These are phyloP conservation scores for Fusarium bulbicola DNA, from an alignment of 2,329 filamentous ascomycete genomes.

Conservation along the genomic window DNA sequence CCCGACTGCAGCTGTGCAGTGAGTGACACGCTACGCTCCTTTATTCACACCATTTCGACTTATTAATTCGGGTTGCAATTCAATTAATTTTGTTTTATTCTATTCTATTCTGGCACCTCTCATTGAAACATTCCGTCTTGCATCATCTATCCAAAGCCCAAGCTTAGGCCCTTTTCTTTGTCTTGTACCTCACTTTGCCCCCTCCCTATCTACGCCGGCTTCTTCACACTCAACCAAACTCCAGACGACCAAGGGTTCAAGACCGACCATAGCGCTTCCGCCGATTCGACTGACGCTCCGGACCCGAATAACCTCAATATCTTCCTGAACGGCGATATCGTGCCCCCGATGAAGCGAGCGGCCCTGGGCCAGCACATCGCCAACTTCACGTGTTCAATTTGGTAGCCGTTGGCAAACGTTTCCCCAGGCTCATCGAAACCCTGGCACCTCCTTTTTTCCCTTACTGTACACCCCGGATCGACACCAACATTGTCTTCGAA, in stretches of 20 bases:
- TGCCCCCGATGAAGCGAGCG: slow-evolving; percentile 51
- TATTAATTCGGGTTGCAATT: slow-evolving; percentile 14
- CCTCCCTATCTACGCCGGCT: slow-evolving; percentile 6
- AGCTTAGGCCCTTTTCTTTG: slow-evolving; percentile 21
- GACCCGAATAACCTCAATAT: slow-evolving; percentile 21
- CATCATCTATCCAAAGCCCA: slow-evolving; percentile 5
- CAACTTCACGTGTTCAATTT: slow-evolving; percentile 47
- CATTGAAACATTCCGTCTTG: slow-evolving; percentile 18
- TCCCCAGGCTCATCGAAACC: slow-evolving; percentile 14
- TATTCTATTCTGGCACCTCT: slow-evolving; percentile 9
- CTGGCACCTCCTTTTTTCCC: slow-evolving; percentile 14
- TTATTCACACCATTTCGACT: slow-evolving; percentile 25
- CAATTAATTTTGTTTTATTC: slow-evolving; percentile 4
- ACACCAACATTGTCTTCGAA: slow-evolving; percentile 19
- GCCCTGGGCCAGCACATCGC: slow-evolving; percentile 49
- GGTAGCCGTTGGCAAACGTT: slow-evolving; percentile 23
- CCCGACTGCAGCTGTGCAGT: slow-evolving; percentile 1
- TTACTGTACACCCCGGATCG: slow-evolving; percentile 9
- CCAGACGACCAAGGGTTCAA: slow-evolving; percentile 34
- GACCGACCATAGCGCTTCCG: slow-evolving; percentile 13
- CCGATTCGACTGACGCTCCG: slow-evolving; percentile 25
- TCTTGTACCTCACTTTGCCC: slow-evolving; percentile 10
- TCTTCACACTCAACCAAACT: slow-evolving; percentile 12
- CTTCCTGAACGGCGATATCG: slow-evolving; percentile 17
- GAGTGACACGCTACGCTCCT: slow-evolving; percentile 24